Percentiles rank a stretch among this genome's conserved stretches.
Conservation (phyloP, 2,329 filamentous ascomycete species). For the Harringtonia aguacate region DNA sequence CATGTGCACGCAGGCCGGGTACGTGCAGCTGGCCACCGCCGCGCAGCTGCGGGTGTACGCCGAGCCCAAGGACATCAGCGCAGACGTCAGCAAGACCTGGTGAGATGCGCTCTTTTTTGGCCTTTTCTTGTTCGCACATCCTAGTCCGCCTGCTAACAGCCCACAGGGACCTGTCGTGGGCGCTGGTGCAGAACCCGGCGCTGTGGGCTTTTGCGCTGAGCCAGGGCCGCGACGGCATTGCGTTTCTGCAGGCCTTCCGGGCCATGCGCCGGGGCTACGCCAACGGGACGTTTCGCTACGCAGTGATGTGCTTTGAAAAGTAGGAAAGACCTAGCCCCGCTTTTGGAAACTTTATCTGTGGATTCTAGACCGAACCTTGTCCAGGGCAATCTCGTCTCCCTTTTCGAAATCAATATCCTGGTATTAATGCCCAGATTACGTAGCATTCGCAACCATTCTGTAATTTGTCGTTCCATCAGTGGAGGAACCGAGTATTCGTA, state of each 20-base stretch:
- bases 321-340: too few species aligned
- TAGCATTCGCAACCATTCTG: too few species aligned
- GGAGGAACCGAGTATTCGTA: too few species aligned
- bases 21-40: conserved; percentile 35
- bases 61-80: conserved; percentile 44
- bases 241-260: conserved; percentile 49
- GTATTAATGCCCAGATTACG: too few species aligned
- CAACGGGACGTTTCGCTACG: conserved; percentile 47
- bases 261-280: conserved; percentile 50
- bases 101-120: conserved; percentile 19
- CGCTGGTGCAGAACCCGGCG: conserved; percentile 45
- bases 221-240: conserved; percentile 48
- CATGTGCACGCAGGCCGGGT: conserved; percentile 41
- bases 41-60: conserved; percentile 35
- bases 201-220: conserved; percentile 51
- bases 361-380: not conserved
- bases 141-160: not conserved
- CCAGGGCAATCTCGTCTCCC: too few species aligned
- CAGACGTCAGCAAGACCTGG: conserved; percentile 49
- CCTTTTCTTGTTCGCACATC: not conserved
- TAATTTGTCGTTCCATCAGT: too few species aligned
- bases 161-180: conserved; percentile 56
- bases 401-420: too few species aligned
- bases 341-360: too few species aligned
- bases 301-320: conserved; percentile 47